Conservation (phyloP, 768 basidiomycete species). For the Scleroderma bovista region DNA sequence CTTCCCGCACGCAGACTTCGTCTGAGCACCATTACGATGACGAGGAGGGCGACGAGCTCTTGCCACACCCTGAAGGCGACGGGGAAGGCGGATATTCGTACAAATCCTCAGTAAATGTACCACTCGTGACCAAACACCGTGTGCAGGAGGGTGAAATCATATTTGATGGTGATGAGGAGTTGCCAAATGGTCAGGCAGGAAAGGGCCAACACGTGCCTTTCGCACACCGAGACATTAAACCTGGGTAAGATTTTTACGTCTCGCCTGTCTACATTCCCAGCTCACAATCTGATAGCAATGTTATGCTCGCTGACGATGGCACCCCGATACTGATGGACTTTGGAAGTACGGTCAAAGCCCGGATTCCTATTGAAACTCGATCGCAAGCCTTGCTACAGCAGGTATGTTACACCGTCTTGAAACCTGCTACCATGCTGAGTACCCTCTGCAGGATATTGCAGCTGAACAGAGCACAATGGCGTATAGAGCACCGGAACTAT, state of each 20-base stretch:
- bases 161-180: constrained; percentile 79
- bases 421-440: not conserved
- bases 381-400: constrained; percentile 88
- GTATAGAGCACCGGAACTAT: constrained; percentile 94
- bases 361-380: constrained; percentile 75
- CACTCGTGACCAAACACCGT: constrained; percentile 53
- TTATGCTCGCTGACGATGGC: constrained; percentile 95
- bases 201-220: constrained; percentile 71
- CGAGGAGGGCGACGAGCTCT: constrained; percentile 61
- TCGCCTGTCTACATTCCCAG: not conserved
- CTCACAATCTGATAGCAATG: constrained; percentile 51
- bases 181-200: constrained; percentile 35
- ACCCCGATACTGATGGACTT: constrained; percentile 97
- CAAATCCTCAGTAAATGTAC: constrained; percentile 40
- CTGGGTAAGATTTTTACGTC: constrained; percentile 57
- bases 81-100: constrained; percentile 73
- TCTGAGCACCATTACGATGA: constrained; percentile 38
- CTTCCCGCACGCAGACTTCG: constrained; percentile 15
- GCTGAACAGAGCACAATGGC: constrained; percentile 99
- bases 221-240: constrained; percentile 96
- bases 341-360: constrained; percentile 84
- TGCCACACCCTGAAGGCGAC: constrained; percentile 74
- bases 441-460: constrained; percentile 67
- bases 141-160: constrained; percentile 55
- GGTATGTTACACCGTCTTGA: constrained; percentile 33